phyloP scores from a whole-genome alignment of 306 rosid species.

The Coriaria nepalensis region DNA sequence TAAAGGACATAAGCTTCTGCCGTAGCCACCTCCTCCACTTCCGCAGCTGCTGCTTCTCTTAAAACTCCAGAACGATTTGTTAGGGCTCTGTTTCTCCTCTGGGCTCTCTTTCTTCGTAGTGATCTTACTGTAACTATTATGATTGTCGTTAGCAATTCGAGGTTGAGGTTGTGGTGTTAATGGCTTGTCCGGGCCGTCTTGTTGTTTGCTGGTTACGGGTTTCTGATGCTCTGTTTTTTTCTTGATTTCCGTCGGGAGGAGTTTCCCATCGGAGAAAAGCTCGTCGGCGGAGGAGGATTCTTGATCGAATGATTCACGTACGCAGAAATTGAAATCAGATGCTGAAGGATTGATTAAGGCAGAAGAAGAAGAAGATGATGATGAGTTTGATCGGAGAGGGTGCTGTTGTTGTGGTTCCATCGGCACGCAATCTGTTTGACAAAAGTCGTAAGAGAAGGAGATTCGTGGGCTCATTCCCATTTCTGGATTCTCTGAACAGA shows the following conservation, averaged over 20 bases:
- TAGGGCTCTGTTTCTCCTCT: constrained; percentile 37
- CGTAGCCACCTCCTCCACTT: constrained; percentile 73
- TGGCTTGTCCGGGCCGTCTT: too few species aligned
- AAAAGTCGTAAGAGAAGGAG: constrained; percentile 72
- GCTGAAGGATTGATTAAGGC: constrained; percentile 30
- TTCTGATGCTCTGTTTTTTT: constrained; percentile 22
- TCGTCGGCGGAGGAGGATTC: constrained; percentile 86
- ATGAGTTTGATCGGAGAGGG: constrained; percentile 49
- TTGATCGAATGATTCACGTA: constrained; percentile 35
- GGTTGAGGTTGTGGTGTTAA: constrained; percentile 13
- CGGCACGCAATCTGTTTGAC: constrained; percentile 45
- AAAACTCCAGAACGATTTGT: constrained; percentile 63
- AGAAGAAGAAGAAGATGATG: constrained; percentile 23
- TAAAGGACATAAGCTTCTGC: constrained; percentile 63
- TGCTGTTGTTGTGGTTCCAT: constrained; percentile 32
- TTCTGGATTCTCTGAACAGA: constrained; percentile 43
- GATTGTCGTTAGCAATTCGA: background rate
- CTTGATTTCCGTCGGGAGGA: constrained; percentile 61
- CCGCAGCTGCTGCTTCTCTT: constrained; percentile 89
- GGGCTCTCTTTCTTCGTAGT: constrained; percentile 23
- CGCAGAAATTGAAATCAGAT: constrained; percentile 67
- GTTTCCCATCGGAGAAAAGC: constrained; percentile 65
- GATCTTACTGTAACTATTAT: constrained; percentile 8
- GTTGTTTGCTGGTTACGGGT: background rate
- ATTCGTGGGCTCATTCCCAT: constrained; percentile 50